These are phyloP conservation scores for Acorus calamus DNA, from an alignment of 106 monocot species.

Conservation along the genomic window DNA sequence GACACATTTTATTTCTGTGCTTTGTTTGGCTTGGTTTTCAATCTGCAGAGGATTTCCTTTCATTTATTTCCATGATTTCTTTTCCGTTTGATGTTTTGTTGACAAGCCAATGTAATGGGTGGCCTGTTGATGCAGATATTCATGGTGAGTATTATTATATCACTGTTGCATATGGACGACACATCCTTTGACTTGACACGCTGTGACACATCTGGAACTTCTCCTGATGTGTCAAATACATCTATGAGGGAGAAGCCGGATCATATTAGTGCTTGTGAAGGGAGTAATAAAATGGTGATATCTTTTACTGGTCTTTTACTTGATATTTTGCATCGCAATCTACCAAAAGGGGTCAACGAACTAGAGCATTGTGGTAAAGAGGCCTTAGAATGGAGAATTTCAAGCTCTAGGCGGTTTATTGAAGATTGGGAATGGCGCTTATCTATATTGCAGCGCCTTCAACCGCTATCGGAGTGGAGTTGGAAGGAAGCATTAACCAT, in stretches of 20 bases:
- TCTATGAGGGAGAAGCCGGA: conserved; percentile 12
- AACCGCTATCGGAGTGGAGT: conserved; percentile 65
- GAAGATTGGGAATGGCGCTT: conserved; percentile 89
- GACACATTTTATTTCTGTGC: too few species aligned
- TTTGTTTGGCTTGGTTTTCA: too few species aligned
- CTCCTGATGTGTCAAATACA: conserved; percentile 6
- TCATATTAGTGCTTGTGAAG: conserved; percentile 22
- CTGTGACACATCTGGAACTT: conserved; percentile 9
- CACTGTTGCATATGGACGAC: conserved; percentile 60
- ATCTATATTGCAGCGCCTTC: conserved; percentile 71
- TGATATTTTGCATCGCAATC: conserved; percentile 49
- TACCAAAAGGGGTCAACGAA: conserved; percentile 29
- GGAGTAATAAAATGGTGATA: conserved; percentile 40
- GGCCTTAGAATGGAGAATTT: conserved; percentile 79
- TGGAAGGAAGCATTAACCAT: conserved; percentile 89
- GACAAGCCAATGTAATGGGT: too few species aligned
- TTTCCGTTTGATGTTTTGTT: too few species aligned
- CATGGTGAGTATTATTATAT: conserved; percentile 61
- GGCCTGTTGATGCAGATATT: conserved; percentile 45
- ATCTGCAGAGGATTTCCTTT: too few species aligned
- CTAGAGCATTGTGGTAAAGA: conserved; percentile 38
- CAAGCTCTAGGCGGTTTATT: conserved; percentile 44
- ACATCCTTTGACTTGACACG: conserved; percentile 29
- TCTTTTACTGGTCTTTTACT: conserved; percentile 58
- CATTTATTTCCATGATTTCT: too few species aligned